Evolutionary conservation across 2,329 filamentous ascomycete species (phyloP), one percentile per base, ranked within the genome.

Genomic region (Drechslerella stenobrocha): DNA sequence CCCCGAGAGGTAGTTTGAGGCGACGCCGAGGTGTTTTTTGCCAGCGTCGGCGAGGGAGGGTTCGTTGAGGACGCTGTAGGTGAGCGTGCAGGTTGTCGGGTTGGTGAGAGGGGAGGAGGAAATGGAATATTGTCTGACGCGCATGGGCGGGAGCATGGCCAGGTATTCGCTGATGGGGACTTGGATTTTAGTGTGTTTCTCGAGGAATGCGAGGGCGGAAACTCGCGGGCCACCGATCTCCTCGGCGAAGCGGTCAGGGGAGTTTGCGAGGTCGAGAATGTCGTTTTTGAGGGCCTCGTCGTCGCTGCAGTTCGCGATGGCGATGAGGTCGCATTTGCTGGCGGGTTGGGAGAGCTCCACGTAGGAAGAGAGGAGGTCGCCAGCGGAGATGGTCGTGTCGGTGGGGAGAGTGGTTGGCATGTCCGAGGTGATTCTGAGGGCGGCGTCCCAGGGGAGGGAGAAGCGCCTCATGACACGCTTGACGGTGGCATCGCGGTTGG

Each of bases 121-220:
- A 73, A 91, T 89, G 28, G 85, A 88, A 78, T 90, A 90, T 75
- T 89, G 86, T n/a, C 87, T 82, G 35, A 88, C 81, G 24, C 87
- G 84, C 84, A 93, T 88, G 0, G 88, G 86, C 1, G 87, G 87
- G 0, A 90, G 81, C 80, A 90, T 86, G 30, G 81, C 80, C 5
- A 93, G 79, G 77, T 87, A 92, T 15, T 82, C 77, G 2, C 81
- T 81, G 22, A 93, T 81, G 0, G 87, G 80, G 0, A 92, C 76
- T 1, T 81, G 76, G 28, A 88, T 78, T 0, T 79, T 76, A 0
- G 82, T 79, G 73, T 84, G 86, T 8, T 81, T 79, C 73, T 89
- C 84, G 0, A 92, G 80, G 1, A 92, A 78, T 67, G 90, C 86
- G 4, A 92, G 79, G 0, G 87, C 77, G 0, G 84, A 86, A 18